Evolutionary conservation across 129 eudicot genomes (phyloP), one percentile per base, ranked within the genome.

Genomic region (Artemisia tridentata): DNA sequence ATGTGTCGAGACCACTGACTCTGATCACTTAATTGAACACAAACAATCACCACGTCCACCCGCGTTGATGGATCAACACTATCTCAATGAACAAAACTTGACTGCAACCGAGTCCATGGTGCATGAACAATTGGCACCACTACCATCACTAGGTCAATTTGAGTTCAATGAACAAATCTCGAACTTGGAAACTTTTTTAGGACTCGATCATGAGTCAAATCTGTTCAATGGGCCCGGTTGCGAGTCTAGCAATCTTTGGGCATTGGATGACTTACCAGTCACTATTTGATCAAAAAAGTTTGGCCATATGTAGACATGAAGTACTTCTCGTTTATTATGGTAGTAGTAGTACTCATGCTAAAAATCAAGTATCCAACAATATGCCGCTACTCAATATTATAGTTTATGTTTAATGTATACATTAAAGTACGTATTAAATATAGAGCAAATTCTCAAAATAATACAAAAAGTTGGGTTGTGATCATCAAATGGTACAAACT

Each of bases 121-220:
- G 41, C 48, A 48, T 5, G 51, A 18, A 21, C 58, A 45, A 23
- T 13, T 25, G 60, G 18, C 3, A 11, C 66, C 13, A 4, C 57
- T 45, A 2, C 47, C 46, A 10, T 23, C 72, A 49, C 57, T 45
- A 18, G 51, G 4, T 60, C 17, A 59, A 16, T 63, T 51, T 5
- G 76, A 70, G 6, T 55, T 77, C 16, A 52, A 64, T 58, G 76
- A 53, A 14, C 81, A 77, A 23, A 77, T 77, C 55, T 69, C 20
- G 43, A 62, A 77, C 76, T 63, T 77, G 66, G 81, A 77, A 71
- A 52, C 72, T 21, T 77, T 77, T 51, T 77, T 77, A 45, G 81
- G 81, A n/a, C 59, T 77, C 4, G 81, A 77, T 43, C 81, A 77
- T 14, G 76, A 77, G 71, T 61, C 71, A 16, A 50, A 10, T 31